Base-by-base conservation (phyloP, 2,329 filamentous ascomycete species). In the Polytolypa hystricis region DNA sequence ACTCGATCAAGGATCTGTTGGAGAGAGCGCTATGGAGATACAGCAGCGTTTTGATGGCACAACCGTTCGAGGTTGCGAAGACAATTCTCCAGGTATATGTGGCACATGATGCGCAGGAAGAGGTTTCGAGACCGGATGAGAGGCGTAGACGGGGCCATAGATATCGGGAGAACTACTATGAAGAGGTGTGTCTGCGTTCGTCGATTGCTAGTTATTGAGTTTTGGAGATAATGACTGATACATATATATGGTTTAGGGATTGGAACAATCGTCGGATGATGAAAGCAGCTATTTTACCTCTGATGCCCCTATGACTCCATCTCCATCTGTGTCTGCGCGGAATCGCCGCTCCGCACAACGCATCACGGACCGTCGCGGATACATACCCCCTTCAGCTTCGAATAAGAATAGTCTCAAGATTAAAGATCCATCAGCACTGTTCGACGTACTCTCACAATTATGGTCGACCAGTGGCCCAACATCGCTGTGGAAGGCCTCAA, bases 61-160 rank as follows among this genome's bases (percentile, higher is more conserved):
- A 98, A 62, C 91, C 91, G 10, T 96, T 98, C 58, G 91, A 96
- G 67, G 87, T 95, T 40, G 86, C 89, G 53, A 96, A 95, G 71
- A 91, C 81, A 10, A 75, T 96, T 38, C 65, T 98, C 49, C 91
- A 98, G 62, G 77, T 86, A 35, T 76, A 74, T 45, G 62, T 74
- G 35, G 66, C 66, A 25, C 56, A 59, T 7, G 59, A 54, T 37
- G 55, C 54, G 16, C 50, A 57, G 19, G 55, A 55, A 26, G 50
- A 49, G 35, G 49, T 49, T 37, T 54, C 45, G 36, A 49, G 46
- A 12, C 44, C 42, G 31, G 51, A 58, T 38, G 47, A 46, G 26
- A 52, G 53, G 33, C 53, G 49, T 39, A 51, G 44, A 14, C 47
- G 49, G 21, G 49, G 44, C 30, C 43, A 49, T 17, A 46, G 40